Evolutionary conservation across 805 yeast genomes (phyloP).

Genomic region (Candida insectalens): DNA sequence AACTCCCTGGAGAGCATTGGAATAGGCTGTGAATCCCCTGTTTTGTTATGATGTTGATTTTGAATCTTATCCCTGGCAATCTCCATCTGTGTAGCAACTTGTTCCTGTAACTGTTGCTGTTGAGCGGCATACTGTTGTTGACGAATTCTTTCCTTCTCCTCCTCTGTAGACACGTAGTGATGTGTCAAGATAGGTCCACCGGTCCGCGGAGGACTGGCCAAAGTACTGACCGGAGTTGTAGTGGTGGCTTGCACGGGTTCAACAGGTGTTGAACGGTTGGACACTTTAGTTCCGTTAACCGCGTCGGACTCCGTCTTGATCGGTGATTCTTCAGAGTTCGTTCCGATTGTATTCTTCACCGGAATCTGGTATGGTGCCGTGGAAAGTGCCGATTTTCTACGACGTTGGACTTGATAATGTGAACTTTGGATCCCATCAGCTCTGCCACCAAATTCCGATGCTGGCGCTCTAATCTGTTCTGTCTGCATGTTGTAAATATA

Average conservation of each 20-base stretch:
- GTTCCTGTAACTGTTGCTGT: constrained; percentile 3
- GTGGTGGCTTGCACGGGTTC: too few species aligned
- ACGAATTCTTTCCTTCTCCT: constrained; percentile 7
- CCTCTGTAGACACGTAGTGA: constrained; percentile 8
- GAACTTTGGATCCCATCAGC: neutral
- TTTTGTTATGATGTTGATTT: constrained; percentile 27
- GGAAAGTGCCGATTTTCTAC: constrained; percentile 27
- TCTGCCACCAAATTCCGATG: neutral
- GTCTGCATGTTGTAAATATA: too few species aligned
- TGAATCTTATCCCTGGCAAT: constrained; percentile 3
- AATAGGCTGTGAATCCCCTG: constrained; percentile 2
- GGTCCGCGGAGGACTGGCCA: too few species aligned
- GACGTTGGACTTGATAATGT: constrained; percentile 11
- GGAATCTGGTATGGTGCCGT: constrained; percentile 31
- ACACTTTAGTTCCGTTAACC: too few species aligned
- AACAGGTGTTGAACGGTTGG: too few species aligned
- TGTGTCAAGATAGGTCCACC: constrained; percentile 18
- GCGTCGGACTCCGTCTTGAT: too few species aligned
- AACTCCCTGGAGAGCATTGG: constrained; percentile 48
- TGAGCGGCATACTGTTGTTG: constrained; percentile 2
- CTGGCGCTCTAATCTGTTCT: neutral
- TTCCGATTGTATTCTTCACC: too few species aligned
- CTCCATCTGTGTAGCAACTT: constrained; percentile 1
- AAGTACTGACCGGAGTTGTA: too few species aligned
- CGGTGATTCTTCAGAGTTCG: too few species aligned